Conservation (phyloP, 2,329 filamentous ascomycete species). For the Xylaria sp. region DNA sequence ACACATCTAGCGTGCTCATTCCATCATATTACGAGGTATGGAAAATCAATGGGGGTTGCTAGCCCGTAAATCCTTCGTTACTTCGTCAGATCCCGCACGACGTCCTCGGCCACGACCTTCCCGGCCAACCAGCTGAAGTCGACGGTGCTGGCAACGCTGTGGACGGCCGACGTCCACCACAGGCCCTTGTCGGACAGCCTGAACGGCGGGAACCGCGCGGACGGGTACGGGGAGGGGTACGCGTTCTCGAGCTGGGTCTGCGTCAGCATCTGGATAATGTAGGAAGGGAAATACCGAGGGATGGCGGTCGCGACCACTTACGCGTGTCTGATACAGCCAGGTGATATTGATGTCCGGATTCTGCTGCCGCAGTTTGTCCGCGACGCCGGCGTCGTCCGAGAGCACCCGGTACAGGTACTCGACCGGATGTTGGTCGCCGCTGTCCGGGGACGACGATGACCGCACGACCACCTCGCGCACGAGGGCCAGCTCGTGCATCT, state of each 20-base stretch:
- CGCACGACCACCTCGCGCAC: conserved; percentile 16
- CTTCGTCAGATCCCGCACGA: conserved; percentile 17
- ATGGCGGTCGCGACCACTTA: conserved; percentile 3
- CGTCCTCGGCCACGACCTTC: conserved; percentile 27
- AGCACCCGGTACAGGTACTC: conserved; percentile 26
- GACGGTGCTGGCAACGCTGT: conserved; percentile 25
- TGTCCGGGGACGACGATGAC: conserved; percentile 1
- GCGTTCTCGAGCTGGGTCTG: conserved; percentile 28
- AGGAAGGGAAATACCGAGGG: not conserved
- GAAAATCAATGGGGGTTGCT: too few relatives aligned
- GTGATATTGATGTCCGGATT: conserved; percentile 16
- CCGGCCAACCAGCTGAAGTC: conserved; percentile 33
- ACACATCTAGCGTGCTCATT: too few relatives aligned
- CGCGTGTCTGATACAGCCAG: conserved; percentile 21
- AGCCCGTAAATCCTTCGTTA: too few relatives aligned
- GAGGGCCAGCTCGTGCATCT: conserved; percentile 17
- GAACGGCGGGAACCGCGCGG: conserved; percentile 22
- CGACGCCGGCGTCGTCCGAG: conserved; percentile 14
- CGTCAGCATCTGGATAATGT: not conserved
- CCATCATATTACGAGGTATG: too few relatives aligned
- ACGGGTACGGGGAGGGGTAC: conserved; percentile 22
- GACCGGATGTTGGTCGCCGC: not conserved
- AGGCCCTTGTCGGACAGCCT: conserved; percentile 25
- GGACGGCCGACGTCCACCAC: conserved; percentile 33
- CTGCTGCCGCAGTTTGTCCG: conserved; percentile 5